Evolutionary conservation across 2,329 filamentous ascomycete species (phyloP).

Genomic region (Gremmenia infestans): DNA sequence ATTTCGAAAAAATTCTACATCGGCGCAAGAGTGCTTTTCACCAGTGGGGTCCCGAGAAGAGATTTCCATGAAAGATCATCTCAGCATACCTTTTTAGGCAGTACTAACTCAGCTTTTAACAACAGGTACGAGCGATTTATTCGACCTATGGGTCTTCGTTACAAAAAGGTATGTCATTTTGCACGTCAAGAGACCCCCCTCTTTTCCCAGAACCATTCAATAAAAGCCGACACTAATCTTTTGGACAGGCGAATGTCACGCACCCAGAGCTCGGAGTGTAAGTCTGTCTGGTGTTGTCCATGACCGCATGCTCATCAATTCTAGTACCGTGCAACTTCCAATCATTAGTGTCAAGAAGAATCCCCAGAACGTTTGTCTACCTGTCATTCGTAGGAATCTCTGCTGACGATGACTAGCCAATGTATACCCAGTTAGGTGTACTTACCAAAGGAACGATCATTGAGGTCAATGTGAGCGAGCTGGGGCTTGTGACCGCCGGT

Average conservation of each 20-base stretch:
- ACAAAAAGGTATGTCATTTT: conserved; percentile 69
- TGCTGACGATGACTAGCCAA: conserved; percentile 39
- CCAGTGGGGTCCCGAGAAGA: too few species aligned
- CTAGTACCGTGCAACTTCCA: conserved; percentile 71
- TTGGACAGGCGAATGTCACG: not conserved
- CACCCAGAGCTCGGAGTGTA: conserved; percentile 70
- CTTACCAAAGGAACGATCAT: conserved; percentile 79
- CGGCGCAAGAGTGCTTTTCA: too few species aligned
- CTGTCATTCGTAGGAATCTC: not conserved
- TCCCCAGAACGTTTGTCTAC: conserved; percentile 57
- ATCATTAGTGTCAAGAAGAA: conserved; percentile 76
- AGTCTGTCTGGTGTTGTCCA: too few species aligned
- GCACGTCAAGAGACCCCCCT: too few species aligned
- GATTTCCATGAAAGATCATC: too few species aligned
- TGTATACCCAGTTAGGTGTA: conserved; percentile 82
- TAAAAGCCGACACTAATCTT: not conserved
- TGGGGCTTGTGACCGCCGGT: conserved; percentile 83
- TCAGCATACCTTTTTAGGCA: too few species aligned
- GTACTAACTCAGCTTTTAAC: too few species aligned
- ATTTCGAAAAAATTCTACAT: too few species aligned
- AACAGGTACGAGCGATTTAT: conserved; percentile 63
- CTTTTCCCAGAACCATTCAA: not conserved
- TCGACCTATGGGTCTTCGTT: conserved; percentile 69
- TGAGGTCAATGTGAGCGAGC: conserved; percentile 89
- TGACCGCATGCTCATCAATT: too few species aligned